Evolutionary conservation across 2,329 filamentous ascomycete genomes (phyloP), one percentile per base, ranked within the genome.

Genomic region (Exophiala sp.): DNA sequence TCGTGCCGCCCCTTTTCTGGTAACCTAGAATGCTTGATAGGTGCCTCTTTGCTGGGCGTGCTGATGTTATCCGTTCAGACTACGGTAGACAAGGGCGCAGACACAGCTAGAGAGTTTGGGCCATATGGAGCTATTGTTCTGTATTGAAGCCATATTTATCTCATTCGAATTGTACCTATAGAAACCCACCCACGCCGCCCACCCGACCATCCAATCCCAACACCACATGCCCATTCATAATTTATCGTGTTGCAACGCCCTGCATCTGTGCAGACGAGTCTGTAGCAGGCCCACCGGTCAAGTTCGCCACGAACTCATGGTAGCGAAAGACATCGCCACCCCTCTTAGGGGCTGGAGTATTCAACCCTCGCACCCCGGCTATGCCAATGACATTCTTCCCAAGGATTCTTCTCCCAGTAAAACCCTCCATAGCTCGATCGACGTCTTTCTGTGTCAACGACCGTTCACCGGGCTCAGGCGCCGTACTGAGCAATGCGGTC

Each of bases 261-360:
- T 51, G 52, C 3, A 29, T 13, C 21, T 43, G 52, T 7, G 19
- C 42, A 9, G 42, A 24, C n/a, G 42, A 24, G 13, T 55, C 52
- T 8, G 48, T 52, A 7, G 54, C 46, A 30, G 58, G 53, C 9
- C 77, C 74, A 2, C 82, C 82, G 60, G 79, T 75, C 43, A 86
- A 72, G 21, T 79, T 83, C 56, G 76, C 79, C 56, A 97, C 88
- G 70, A 97, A 97, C 51, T 98, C 93, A 55, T 88, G 82, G 65
- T 97, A 98, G 63, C 83, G 81, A 69, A 98, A 97, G 0, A 97
- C 89, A 53, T 97, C 91, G 1, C 87, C 88, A 55, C 85, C 78
- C 63, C 83, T 85, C 43, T 61, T 76, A 69, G 63, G 83, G 7
- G 51, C 55, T 2, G 55, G 55, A 2, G 46, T 57, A 21, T 57